A percentile compares a stretch with the other conserved stretches of the same genome.
Conservation (phyloP, 345 rosid species). For the Eucalyptus leucophloia region DNA sequence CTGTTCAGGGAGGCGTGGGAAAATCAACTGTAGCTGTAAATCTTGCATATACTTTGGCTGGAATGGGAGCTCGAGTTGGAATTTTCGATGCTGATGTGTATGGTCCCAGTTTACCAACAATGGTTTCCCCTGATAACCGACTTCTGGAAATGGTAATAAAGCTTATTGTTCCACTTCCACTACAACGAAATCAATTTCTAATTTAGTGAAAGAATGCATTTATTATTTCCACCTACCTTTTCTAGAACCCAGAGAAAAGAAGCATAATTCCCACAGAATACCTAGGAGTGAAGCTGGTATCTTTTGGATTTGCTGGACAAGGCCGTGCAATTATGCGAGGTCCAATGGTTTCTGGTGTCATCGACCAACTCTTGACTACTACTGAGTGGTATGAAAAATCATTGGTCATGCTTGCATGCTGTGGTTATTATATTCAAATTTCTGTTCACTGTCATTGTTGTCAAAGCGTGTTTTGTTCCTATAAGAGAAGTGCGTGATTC, state of each 20-base stretch:
- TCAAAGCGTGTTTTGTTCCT: background rate
- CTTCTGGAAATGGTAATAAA: constrained; percentile 65
- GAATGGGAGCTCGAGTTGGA: constrained; percentile 97
- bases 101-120: constrained; percentile 95
- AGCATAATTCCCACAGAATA: constrained; percentile 89
- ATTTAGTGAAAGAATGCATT: background rate
- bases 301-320: constrained; percentile 96
- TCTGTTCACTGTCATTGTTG: no score
- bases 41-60: constrained; percentile 87
- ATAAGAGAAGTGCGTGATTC: background rate
- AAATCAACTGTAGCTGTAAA: constrained; percentile 96
- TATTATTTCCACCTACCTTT: background rate
- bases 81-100: constrained; percentile 95
- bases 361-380: constrained; percentile 84
- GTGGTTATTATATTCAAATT: background rate
- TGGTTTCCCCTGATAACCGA: constrained; percentile 88
- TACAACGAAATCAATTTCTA: background rate
- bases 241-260: constrained; percentile 76
- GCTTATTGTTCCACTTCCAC: background rate
- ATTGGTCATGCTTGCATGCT: background rate
- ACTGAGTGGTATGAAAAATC: constrained; percentile 55
- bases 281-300: constrained; percentile 88
- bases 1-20: constrained; percentile 94
- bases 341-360: constrained; percentile 99
- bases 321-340: constrained; percentile 98